Conservation (phyloP, 768 basidiomycete species). For the Pluteus cervinus region DNA sequence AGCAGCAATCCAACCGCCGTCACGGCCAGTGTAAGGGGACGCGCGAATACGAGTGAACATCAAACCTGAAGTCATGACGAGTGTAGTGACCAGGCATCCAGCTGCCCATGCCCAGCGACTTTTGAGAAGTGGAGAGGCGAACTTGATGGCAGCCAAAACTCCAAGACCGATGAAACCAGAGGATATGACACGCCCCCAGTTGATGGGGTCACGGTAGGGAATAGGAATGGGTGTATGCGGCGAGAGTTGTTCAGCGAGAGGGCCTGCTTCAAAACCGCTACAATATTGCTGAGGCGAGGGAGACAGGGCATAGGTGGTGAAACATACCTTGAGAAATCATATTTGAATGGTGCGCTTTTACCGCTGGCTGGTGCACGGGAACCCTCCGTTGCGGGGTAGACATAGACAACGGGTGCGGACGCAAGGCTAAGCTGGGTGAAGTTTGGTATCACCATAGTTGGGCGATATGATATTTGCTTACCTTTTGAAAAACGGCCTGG, state of each 20-base stretch:
- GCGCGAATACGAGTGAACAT: slow-evolving; percentile 96
- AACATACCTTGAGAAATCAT: slow-evolving; percentile 72
- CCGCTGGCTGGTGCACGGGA: slow-evolving; percentile 54
- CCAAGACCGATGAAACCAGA: slow-evolving; percentile 39
- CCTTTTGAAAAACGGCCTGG: slow-evolving; percentile 74
- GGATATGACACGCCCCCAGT: slow-evolving; percentile 57
- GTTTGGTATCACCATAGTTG: neutral
- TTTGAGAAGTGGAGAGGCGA: slow-evolving; percentile 56
- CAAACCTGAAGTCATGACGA: slow-evolving; percentile 87
- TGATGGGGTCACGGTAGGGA: slow-evolving; percentile 75
- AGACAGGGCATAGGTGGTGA: neutral
- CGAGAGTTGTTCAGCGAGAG: slow-evolving; percentile 72
- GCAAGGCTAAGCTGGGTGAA: slow-evolving; percentile 62
- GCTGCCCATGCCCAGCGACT: slow-evolving; percentile 78
- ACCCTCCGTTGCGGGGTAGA: slow-evolving; percentile 70
- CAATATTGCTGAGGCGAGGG: slow-evolving; percentile 1
- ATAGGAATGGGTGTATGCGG: slow-evolving; percentile 72
- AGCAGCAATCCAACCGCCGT: slow-evolving; percentile 75
- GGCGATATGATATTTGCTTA: slow-evolving; percentile 19
- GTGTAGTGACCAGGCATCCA: slow-evolving; percentile 49
- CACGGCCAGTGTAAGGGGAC: slow-evolving; percentile 58
- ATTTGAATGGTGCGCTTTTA: slow-evolving; percentile 53
- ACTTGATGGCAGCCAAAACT: slow-evolving; percentile 46
- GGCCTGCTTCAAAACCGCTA: slow-evolving; percentile 80
- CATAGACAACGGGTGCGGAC: slow-evolving; percentile 80